A percentile compares a stretch with the other conserved stretches of the same genome.
These are phyloP conservation scores for Candida morakotiae DNA, from an alignment of 805 yeast species.

Conservation along the genomic window DNA sequence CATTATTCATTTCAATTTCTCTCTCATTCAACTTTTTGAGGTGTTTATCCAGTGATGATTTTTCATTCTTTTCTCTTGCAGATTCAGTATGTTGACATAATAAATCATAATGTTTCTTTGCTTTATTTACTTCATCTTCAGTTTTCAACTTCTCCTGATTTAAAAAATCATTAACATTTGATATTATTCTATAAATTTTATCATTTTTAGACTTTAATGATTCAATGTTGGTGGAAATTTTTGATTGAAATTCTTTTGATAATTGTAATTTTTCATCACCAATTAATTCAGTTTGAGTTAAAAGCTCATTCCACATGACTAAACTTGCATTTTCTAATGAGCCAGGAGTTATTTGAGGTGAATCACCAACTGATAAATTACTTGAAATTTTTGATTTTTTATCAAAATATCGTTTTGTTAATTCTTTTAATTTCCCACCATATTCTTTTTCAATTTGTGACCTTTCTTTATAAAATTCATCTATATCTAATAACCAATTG, in stretches of 20 bases:
- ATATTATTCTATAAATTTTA: conserved; percentile 51
- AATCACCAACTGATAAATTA: conserved; percentile 79
- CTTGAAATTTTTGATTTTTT: conserved; percentile 71
- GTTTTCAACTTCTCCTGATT: conserved; percentile 41
- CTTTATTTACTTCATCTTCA: conserved; percentile 55
- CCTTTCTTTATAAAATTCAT: conserved; percentile 78
- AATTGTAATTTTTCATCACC: conserved; percentile 63
- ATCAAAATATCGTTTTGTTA: conserved; percentile 67
- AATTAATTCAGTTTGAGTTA: conserved; percentile 76
- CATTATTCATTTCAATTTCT: conserved; percentile 76
- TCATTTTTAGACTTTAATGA: conserved; percentile 52
- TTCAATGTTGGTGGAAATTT: conserved; percentile 58
- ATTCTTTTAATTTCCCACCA: conserved; percentile 56
- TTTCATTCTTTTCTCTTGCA: conserved; percentile 71
- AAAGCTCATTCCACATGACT: conserved; percentile 86
- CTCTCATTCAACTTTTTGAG: conserved; percentile 55
- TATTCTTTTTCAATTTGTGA: conserved; percentile 82
- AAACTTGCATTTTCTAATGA: conserved; percentile 83
- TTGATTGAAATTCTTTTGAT: conserved; percentile 54
- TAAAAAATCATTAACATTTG: conserved; percentile 56
- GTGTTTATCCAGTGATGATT: conserved; percentile 45
- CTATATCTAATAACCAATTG: conserved; percentile 74
- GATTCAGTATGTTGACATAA: conserved; percentile 77
- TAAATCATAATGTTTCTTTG: conserved; percentile 76
- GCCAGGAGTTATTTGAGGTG: conserved; percentile 90